phyloP scores from a whole-genome alignment of 192 early-diverging fungal species.

The Mortierella antarctica region DNA sequence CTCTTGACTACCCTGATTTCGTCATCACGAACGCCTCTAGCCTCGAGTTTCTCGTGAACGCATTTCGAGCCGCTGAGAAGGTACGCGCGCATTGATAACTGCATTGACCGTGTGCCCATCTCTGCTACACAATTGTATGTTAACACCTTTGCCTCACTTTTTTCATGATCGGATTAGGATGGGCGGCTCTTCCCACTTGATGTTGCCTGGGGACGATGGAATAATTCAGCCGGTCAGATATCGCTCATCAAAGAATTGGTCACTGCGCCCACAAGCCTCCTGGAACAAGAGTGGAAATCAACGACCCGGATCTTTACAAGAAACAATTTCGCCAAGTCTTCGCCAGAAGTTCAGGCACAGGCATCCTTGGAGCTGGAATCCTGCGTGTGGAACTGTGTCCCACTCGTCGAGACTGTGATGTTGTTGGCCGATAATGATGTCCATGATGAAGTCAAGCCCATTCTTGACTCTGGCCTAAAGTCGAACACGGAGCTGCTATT shows the following conservation, averaged over 20 bases:
- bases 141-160: background rate
- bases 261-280: constrained; percentile 64
- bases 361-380: constrained; percentile 60
- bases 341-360: constrained; percentile 54
- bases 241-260: constrained; percentile 74
- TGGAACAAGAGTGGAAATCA: constrained; percentile 65
- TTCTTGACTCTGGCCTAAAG: constrained; percentile 71
- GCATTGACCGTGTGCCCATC: background rate
- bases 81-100: constrained; percentile 28
- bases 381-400: constrained; percentile 74
- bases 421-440: constrained; percentile 65
- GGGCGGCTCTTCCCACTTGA: constrained; percentile 72
- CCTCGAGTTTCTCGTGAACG: constrained; percentile 69
- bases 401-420: constrained; percentile 75
- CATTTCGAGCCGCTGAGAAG: constrained; percentile 67
- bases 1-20: constrained; percentile 74
- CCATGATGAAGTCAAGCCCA: constrained; percentile 69
- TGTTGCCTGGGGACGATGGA: constrained; percentile 81
- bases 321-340: constrained; percentile 64
- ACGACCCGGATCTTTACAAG: constrained; percentile 64
- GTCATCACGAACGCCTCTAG: constrained; percentile 63
- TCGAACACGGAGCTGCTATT: constrained; percentile 79
- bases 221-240: constrained; percentile 75
- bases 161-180: constrained; percentile 55
- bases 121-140: background rate